Evolutionary conservation across 495 filamentous ascomycete genomes (phyloP).

Genomic region (Platismatia glauca): DNA sequence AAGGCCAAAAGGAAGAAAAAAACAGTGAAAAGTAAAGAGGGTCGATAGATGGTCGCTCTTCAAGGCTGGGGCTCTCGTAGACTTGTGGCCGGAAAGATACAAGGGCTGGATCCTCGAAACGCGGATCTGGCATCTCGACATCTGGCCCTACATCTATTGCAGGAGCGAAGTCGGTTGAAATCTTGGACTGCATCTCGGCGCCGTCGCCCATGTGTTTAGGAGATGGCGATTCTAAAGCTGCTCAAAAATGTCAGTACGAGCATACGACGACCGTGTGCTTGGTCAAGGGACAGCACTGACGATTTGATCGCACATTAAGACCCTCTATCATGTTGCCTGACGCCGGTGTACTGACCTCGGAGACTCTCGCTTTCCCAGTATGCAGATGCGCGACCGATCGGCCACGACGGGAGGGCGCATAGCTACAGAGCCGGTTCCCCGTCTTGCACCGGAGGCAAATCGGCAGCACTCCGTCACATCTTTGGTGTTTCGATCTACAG

Average conservation of each 20-base stretch:
- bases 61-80: too few relatives aligned
- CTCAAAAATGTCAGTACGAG: too few relatives aligned
- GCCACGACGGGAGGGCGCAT: neutral
- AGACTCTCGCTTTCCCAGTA: neutral
- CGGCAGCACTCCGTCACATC: neutral
- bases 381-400: neutral
- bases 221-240: too few relatives aligned
- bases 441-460: neutral
- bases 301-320: neutral
- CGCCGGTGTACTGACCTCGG: neutral
- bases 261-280: neutral
- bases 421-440: neutral
- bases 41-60: too few relatives aligned
- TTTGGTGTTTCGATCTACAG: conserved; percentile 1
- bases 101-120: too few relatives aligned
- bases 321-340: neutral
- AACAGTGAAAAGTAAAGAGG: too few relatives aligned
- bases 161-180: too few relatives aligned
- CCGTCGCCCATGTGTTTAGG: too few relatives aligned
- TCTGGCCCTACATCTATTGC: too few relatives aligned
- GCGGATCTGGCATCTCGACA: neutral
- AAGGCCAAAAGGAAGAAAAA: too few relatives aligned
- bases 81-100: too few relatives aligned
- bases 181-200: too few relatives aligned
- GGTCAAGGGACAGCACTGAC: neutral